Evolutionary conservation across 2,329 filamentous ascomycete species (phyloP).

Genomic region (Phaeoacremonium minimum): DNA sequence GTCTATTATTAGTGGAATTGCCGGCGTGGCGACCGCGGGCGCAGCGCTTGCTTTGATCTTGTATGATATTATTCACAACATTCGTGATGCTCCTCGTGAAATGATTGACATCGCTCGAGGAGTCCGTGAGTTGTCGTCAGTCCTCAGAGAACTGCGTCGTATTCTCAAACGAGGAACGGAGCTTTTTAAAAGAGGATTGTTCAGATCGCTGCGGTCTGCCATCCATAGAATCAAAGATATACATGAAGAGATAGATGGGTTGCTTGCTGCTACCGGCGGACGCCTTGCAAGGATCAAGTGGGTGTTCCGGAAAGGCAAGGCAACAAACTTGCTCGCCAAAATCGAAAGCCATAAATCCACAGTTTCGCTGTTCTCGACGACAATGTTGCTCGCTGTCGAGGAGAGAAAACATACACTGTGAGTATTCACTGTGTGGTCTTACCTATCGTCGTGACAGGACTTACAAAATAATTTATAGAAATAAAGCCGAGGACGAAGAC

Average conservation of each 20-base stretch:
- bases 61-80: background rate
- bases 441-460: background rate
- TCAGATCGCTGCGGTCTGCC: background rate
- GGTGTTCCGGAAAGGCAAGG: background rate
- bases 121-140: background rate
- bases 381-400: background rate
- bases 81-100: background rate
- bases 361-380: background rate
- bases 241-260: background rate
- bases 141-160: background rate
- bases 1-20: background rate
- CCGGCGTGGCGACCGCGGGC: background rate
- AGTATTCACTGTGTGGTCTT: background rate
- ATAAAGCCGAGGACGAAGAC: background rate
- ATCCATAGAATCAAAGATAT: background rate
- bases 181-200: background rate
- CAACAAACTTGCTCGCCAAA: background rate
- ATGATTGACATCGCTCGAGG: background rate
- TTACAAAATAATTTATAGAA: background rate
- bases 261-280: background rate
- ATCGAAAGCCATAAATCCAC: background rate
- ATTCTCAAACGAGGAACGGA: background rate
- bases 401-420: background rate
- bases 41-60: background rate
- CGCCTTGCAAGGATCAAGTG: background rate